These are phyloP conservation scores for Tripidium arundinaceum DNA, from an alignment of 202 grass and related monocot genomes.

Conservation along the genomic window DNA sequence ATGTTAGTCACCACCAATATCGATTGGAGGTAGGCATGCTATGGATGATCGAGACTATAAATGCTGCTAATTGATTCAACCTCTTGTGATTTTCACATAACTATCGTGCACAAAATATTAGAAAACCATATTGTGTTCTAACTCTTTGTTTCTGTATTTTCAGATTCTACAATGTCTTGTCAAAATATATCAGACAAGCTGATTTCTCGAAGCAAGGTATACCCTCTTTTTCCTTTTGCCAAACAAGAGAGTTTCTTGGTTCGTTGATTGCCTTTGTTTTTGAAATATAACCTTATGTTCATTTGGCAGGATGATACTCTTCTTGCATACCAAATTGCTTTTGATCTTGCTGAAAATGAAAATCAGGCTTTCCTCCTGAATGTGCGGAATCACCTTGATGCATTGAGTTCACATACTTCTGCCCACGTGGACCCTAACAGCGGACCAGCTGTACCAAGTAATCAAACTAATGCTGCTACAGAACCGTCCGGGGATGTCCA, in stretches of 20 bases:
- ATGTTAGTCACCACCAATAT: constrained; percentile 65
- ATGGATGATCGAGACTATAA: background rate
- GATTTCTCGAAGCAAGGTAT: constrained; percentile 64
- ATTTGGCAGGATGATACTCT: constrained; percentile 79
- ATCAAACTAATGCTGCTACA: constrained; percentile 43
- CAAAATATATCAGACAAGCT: constrained; percentile 47
- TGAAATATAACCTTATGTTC: constrained; percentile 13
- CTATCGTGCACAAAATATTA: background rate
- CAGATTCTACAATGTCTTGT: constrained; percentile 33
- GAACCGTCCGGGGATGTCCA: constrained; percentile 54
- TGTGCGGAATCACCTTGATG: constrained; percentile 51
- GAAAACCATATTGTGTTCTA: background rate
- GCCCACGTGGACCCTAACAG: background rate
- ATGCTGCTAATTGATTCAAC: background rate
- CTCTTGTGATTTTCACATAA: background rate
- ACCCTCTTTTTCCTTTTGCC: background rate
- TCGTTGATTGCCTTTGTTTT: background rate
- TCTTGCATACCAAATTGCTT: constrained; percentile 78
- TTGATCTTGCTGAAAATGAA: constrained; percentile 95
- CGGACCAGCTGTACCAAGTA: constrained; percentile 18
- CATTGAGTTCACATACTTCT: constrained; percentile 7
- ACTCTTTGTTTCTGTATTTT: constrained; percentile 19
- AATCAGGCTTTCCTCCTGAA: constrained; percentile 88
- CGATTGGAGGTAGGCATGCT: constrained; percentile 63
- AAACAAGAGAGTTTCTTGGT: background rate